Base-by-base conservation (phyloP, 495 filamentous ascomycete genomes). In the Neurospora sp. region DNA sequence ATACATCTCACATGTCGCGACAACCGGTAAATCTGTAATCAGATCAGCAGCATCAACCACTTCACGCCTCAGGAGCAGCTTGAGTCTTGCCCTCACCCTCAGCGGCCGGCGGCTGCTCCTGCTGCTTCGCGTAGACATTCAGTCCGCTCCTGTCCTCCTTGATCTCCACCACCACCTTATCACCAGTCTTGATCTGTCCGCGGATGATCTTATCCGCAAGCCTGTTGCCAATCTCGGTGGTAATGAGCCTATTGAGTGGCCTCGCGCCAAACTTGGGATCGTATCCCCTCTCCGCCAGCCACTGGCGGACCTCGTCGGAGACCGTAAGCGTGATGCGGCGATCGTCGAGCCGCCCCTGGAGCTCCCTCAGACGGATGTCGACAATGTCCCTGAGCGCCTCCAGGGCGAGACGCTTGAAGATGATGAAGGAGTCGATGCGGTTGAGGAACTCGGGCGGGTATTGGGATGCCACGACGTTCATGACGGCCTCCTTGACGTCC, bases 391-490 rank as follows among this genome's bases (percentile, higher is more conserved):
- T 84, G 37, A 98, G 88, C 61, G 96, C 94, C 35, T 87, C 85
- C 22, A 86, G 83, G 0, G 92, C 93, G 3, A 98, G 88, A 9
- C 94, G 88, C 78, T 91, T 92, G 87, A 98, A 98, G 78, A 98
- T 85, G 80, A 98, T 97, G 83, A 98, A 97, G 70, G 96, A 94
- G 81, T 98, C 96, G 70, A 98, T 93, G 8, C 96, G 89, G 81
- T 99, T 98, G 70, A 98, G 86, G 85, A 98, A 99, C 79, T 98
- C 95, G 14, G 96, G 96, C 6, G 94, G 87, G 79, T 98, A 97
- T 84, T 84, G 76, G 0, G 82, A 73, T 16, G 90, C 83, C 3
- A 99, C 94, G n/a, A 97, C 89, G 79, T 97, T 91, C 89, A 98
- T 92, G 48, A 98, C 93, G 1, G 92, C 90, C 61, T 86, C 82